Percentiles rank a stretch among this genome's conserved stretches.
Evolutionary conservation across 257 asterid species (phyloP).

Genomic region (Solanum commersonii): DNA sequence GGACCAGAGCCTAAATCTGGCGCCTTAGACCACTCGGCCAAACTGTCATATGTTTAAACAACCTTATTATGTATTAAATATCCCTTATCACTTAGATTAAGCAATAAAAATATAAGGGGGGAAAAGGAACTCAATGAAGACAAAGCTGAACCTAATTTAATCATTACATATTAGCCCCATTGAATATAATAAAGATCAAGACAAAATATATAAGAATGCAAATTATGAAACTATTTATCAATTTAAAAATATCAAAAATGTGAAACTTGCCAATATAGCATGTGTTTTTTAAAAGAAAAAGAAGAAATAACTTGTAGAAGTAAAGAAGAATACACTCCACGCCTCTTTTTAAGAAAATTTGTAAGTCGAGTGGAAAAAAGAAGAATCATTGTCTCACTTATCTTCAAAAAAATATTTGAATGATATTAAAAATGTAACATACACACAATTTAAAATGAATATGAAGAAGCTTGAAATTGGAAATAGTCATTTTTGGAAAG

Average conservation of each 20-base stretch:
- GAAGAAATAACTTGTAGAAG: background rate
- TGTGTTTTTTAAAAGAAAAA: too few species aligned
- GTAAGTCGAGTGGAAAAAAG: too few species aligned
- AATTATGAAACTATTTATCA: background rate
- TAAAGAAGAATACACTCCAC: background rate
- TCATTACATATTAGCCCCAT: background rate
- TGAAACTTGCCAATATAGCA: background rate
- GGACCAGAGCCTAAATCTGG: slow-evolving; percentile 99
- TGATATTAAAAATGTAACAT: background rate
- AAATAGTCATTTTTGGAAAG: too few species aligned
- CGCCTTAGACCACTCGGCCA: slow-evolving; percentile 99
- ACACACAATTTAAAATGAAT: too few species aligned
- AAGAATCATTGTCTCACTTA: background rate
- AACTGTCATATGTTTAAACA: slow-evolving; percentile 34
- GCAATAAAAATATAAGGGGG: background rate
- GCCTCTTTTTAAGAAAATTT: background rate
- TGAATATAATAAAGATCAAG: background rate
- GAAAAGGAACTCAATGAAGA: too few species aligned
- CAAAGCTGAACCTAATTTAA: background rate
- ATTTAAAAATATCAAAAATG: background rate
- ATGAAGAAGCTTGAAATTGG: too few species aligned
- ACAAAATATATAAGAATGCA: background rate
- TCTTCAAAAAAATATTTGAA: too few species aligned
- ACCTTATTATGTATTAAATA: too few species aligned
- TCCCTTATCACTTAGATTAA: background rate